Evolutionary conservation across 805 yeast species (phyloP).

Genomic region (Phaffomyces opuntiae): DNA sequence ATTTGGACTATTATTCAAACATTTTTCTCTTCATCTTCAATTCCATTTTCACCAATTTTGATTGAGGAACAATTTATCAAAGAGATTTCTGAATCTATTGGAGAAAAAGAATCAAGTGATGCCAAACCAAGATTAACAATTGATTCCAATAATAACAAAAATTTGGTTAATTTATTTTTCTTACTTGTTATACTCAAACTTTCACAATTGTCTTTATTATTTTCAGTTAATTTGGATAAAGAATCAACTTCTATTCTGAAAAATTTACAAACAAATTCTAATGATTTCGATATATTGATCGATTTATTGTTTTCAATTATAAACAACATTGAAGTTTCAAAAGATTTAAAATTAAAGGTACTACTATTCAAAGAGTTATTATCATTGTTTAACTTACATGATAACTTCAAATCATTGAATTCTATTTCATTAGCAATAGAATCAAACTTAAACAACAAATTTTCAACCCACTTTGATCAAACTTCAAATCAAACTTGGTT

Average conservation of each 20-base stretch:
- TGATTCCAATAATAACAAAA: constrained; percentile 7
- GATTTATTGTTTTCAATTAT: constrained; percentile 11
- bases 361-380: constrained; percentile 8
- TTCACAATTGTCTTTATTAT: constrained; percentile 12
- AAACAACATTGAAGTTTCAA: constrained; percentile 2
- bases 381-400: constrained; percentile 8
- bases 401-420: not conserved
- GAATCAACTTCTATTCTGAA: constrained; percentile 8
- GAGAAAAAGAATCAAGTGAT: constrained; percentile 26
- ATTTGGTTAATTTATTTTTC: constrained; percentile 9
- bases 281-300: constrained; percentile 16
- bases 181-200: constrained; percentile 15
- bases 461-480: constrained; percentile 5
- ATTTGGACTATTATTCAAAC: constrained; percentile 52
- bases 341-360: constrained; percentile 9
- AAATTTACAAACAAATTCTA: constrained; percentile 4
- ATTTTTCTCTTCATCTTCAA: constrained; percentile 36
- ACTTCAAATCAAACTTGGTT: constrained; percentile 14
- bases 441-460: constrained; percentile 13
- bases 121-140: constrained; percentile 23
- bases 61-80: constrained; percentile 43
- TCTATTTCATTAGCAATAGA: constrained; percentile 9
- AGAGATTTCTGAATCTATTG: constrained; percentile 38
- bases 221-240: constrained; percentile 12
- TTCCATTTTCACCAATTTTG: constrained; percentile 54